Evolutionary conservation across 2,329 filamentous ascomycete genomes (phyloP), one percentile per base, ranked within the genome.

Genomic region (Leptodontidium sp.): DNA sequence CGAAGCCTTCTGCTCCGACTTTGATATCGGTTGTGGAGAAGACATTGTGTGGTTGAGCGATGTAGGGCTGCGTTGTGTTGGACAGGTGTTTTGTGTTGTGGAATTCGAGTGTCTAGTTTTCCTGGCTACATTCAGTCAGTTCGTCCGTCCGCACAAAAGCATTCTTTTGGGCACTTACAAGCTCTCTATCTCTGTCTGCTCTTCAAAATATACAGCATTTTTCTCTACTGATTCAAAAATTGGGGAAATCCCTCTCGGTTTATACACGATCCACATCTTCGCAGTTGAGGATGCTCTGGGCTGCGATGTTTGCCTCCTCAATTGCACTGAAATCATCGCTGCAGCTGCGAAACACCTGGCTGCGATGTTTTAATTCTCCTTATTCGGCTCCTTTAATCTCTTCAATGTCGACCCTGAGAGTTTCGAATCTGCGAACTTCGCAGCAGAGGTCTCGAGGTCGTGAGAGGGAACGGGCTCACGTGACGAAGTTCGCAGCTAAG

Each of bases 401-500:
- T 2, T 11, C 50, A 29, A 29, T 5, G 12, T 53, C 50, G 24
- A 29, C 12, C 1, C 5, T 29, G 50, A 29, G 24, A 53, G 24
- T 14, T 24, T 29, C 50, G 11, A 29, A 53, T 29, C 24, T 53
- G 24, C 24, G 50, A 53, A 53, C 11, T 53, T 53, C 50, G 24
- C 24, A 29, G 24, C 4, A 12, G 12, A 15, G 50, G 11, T 15
- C 14, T 53, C 50, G 50, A 53, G 24, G 50, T 53, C 17, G 24
- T 11, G 50, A 53, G 24, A 26, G 26, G 3, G 26, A 24, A 2
- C 1, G 2, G 24, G 9, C 24, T 8, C 50, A 53, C 50, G 50
- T 53, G 50, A 53, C 12, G 24, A 53, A 53, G 24, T 53, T 53
- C 50, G 50, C 50, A 53, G 24, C 50, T 53, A 24, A 24, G 50